Evolutionary conservation across 495 filamentous ascomycete genomes (phyloP), one percentile per base, ranked within the genome.

Genomic region (Penicillium pancosmium): DNA sequence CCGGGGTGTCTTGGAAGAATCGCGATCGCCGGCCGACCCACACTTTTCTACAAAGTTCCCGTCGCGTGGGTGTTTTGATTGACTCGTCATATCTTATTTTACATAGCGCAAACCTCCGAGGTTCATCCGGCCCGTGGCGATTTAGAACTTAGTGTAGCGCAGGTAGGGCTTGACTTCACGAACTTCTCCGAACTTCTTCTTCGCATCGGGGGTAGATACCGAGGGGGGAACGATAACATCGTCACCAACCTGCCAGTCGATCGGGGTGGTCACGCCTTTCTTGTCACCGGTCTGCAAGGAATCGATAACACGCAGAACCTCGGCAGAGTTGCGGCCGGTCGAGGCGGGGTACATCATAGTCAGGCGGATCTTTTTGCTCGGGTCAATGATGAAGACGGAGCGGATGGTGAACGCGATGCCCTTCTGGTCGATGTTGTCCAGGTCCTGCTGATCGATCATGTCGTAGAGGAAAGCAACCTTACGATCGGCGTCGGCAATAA

Each of bases 351-450:
- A 98, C 66, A 92, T 88, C 61, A 98, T 84, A 75, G 96, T 97
- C 68, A 92, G 87, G 68, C 94, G 92, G 77, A 98, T 97, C 66
- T 88, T 92, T 87, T 98, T 97, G 84, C 88, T 96, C 55, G 94
- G 95, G 82, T 98, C 94, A 75, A 98, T 95, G 81, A 98, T 82
- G 84, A 98, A 98, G 77, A 98, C 95, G 63, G 91, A 96, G 71
- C 94, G 93, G 82, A 98, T 97, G 72, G 94, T 98, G 80, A 98
- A 96, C 56, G 94, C 92, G 67, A 96, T 92, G 57, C 92, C 94
- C 87, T 98, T 98, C 69, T 85, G 79, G 74, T 95, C 92, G 54
- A 97, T 93, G 80, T 97, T 98, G 68, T 87, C 89, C 57, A 81
- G 80, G 67, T 91, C 87, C 65, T 91, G 86, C 73, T 90, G 81